Conservation (phyloP, 805 yeast genomes). For the Saccharomycopsis fermentans region DNA sequence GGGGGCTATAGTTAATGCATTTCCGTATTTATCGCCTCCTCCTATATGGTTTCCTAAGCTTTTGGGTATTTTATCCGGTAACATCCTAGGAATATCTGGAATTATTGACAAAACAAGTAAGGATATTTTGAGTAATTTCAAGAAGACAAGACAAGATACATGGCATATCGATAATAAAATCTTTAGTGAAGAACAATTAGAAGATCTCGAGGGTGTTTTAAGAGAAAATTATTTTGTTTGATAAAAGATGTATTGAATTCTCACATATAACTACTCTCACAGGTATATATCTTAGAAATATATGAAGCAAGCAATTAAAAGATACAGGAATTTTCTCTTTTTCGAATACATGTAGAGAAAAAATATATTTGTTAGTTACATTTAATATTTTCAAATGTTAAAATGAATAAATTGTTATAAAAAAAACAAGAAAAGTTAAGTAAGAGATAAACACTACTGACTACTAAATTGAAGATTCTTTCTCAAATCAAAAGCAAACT, state of each 20-base stretch:
- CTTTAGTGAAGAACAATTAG: constrained; percentile 70
- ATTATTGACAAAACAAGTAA: constrained; percentile 77
- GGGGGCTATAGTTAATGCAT: constrained; percentile 82
- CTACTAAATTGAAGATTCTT: not conserved
- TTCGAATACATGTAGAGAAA: not conserved
- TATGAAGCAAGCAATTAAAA: not conserved
- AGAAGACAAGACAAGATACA: constrained; percentile 86
- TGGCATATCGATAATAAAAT: constrained; percentile 83
- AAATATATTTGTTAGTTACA: not conserved
- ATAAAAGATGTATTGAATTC: no score
- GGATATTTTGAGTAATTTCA: constrained; percentile 69
- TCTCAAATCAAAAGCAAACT: not conserved
- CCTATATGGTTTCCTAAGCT: constrained; percentile 82
- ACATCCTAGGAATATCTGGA: constrained; percentile 66
- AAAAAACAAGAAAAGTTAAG: not conserved
- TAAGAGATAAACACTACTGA: not conserved
- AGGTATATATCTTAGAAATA: not conserved
- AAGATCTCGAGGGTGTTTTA: constrained; percentile 87
- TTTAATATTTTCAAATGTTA: not conserved
- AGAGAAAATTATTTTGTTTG: constrained; percentile 88
- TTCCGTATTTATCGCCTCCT: constrained; percentile 84
- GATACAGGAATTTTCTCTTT: not conserved
- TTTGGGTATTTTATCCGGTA: constrained; percentile 57
- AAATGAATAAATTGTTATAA: not conserved
- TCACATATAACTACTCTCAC: no score